Percentiles rank a stretch among this genome's conserved stretches.
Conservation (phyloP, 805 yeast genomes). For the Candida jianshihensis region DNA sequence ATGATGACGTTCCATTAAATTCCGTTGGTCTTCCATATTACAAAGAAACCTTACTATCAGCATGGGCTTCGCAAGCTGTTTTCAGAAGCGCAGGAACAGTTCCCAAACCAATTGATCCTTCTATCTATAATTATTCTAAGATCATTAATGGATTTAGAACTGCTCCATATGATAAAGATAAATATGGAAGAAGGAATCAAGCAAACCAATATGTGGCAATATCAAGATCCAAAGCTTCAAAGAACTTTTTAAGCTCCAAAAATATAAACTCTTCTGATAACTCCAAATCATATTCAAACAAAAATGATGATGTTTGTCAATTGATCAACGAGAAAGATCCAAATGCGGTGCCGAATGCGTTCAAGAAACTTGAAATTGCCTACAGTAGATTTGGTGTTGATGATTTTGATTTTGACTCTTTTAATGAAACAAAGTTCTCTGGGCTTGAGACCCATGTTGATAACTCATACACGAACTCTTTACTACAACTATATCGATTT, state of each 20-base stretch:
- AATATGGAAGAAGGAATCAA: conserved; percentile 51
- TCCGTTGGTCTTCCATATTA: conserved; percentile 84
- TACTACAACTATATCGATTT: conserved; percentile 74
- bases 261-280: conserved; percentile 14
- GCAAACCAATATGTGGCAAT: conserved; percentile 36
- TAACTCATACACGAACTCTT: conserved; percentile 69
- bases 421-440: conserved; percentile 65
- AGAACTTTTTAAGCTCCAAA: conserved; percentile 54
- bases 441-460: conserved; percentile 88
- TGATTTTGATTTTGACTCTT: conserved; percentile 86
- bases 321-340: conserved; percentile 20
- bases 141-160: conserved; percentile 29
- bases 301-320: conserved; percentile 22
- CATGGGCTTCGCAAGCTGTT: conserved; percentile 62
- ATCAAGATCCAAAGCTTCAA: conserved; percentile 21
- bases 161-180: conserved; percentile 50
- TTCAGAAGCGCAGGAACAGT: conserved; percentile 60
- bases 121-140: conserved; percentile 32
- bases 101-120: conserved; percentile 44
- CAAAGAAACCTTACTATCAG: conserved; percentile 66
- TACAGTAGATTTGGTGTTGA: conserved; percentile 89
- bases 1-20: conserved; percentile 50
- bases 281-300: conserved; percentile 13
- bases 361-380: conserved; percentile 63
- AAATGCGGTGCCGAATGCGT: conserved; percentile 63